Evolutionary conservation across 2,329 filamentous ascomycete genomes (phyloP), one percentile per base, ranked within the genome.

Genomic region (Triangularia verruculosa): DNA sequence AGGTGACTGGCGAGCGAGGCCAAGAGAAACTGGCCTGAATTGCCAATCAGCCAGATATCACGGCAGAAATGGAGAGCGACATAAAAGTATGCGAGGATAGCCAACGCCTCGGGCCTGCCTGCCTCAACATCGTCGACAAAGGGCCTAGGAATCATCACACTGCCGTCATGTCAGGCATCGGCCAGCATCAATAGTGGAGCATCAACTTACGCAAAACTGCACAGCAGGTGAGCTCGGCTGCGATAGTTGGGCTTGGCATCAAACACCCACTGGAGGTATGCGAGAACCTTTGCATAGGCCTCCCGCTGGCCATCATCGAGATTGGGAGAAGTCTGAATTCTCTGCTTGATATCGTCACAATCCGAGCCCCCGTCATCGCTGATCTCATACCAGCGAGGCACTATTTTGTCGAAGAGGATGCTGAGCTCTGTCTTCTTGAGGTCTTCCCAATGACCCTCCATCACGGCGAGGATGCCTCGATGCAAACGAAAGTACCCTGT

Each of bases 401-500:
- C 74, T 39, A 70, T 58, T 15, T 74, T 64, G n/a, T 66, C 69
- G 15, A 78, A 71, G 11, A 79, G 69, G 1, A 68, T 64, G 11
- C 71, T 56, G 30, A 80, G 71, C 13, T 76, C 74, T 0, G 76
- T 76, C 6, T 74, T 68, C 15, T 74, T 70, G 6, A 82, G 70
- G 25, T 72, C 62, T 8, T 74, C 66, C 72, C 76, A 78, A 6
- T 72, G 72, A 1, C 74, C 70, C 0, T 71, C 64, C 52, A 78
- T 74, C 32, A 79, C 73, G 47, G 73, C 70, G 15, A 75, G 74
- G 15, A 82, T 75, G 24, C 80, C 80, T 4, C 77, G 75, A 66
- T 81, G 78, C 13, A 83, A 72, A 53, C 72, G 71, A 15, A 79
- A 68, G 57, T 78, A 79, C n/a, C 76, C 73, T 17, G 78, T 69